A percentile compares a stretch with the other conserved stretches of the same genome.
Conservation (phyloP, 495 filamentous ascomycete species). For the Niebla homalea region DNA sequence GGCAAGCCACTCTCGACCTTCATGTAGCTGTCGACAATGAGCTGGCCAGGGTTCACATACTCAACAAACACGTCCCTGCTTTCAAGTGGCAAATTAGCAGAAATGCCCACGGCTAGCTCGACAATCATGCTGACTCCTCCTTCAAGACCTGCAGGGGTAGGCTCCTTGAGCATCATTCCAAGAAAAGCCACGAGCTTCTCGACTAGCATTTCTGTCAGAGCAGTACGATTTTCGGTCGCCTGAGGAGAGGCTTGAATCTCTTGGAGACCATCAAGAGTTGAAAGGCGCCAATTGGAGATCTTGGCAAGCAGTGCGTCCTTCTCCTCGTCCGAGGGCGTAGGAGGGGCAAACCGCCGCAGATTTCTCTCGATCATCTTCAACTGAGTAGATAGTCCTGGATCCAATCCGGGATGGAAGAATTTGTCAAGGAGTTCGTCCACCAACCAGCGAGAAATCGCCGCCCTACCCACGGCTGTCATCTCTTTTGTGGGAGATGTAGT, state of each 20-base stretch:
- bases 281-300: conserved; percentile 83
- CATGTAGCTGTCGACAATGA: conserved; percentile 59
- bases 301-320: conserved; percentile 78
- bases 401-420: conserved; percentile 82
- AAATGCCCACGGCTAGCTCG: conserved; percentile 77
- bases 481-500: conserved; percentile 74
- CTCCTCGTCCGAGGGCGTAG: conserved; percentile 69
- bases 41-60: conserved; percentile 63
- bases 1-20: conserved; percentile 71
- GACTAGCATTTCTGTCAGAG: conserved; percentile 55
- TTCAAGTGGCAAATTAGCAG: conserved; percentile 76
- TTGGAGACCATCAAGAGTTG: conserved; percentile 82
- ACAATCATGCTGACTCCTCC: conserved; percentile 81
- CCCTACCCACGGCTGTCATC: conserved; percentile 92
- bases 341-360: conserved; percentile 57
- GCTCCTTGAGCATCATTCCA: conserved; percentile 58
- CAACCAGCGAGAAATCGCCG: conserved; percentile 79
- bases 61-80: conserved; percentile 80
- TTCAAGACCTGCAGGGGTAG: conserved; percentile 62
- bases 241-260: conserved; percentile 52
- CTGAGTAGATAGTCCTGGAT: conserved; percentile 56
- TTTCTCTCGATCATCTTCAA: conserved; percentile 84
- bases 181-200: conserved; percentile 57
- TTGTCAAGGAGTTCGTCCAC: conserved; percentile 82
- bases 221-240: conserved; percentile 45